A percentile compares a stretch with the other conserved stretches of the same genome.
These are phyloP conservation scores for Coprinellus aureogranulatus DNA, from an alignment of 768 basidiomycete species.

Conservation along the genomic window DNA sequence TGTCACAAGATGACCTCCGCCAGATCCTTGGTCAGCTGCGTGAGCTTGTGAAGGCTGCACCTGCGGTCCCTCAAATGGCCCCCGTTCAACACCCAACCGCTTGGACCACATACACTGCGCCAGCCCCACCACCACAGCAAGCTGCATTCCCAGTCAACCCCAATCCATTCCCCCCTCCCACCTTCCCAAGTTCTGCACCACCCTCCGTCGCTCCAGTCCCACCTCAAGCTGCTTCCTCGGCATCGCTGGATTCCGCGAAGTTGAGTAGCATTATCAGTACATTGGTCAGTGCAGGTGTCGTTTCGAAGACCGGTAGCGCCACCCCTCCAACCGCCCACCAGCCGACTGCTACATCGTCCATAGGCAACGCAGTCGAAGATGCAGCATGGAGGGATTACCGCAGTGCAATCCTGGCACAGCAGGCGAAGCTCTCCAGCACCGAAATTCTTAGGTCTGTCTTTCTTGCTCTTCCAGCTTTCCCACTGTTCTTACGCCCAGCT, in stretches of 20 bases:
- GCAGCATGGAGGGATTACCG: constrained; percentile 60
- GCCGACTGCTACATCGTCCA: background rate
- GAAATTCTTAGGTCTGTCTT: constrained; percentile 67
- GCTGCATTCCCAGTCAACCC: background rate
- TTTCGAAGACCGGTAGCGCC: constrained; percentile 35
- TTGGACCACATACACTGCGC: constrained; percentile 9
- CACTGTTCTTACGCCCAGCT: constrained; percentile 7
- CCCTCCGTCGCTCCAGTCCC: constrained; percentile 15
- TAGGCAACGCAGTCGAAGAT: constrained; percentile 18
- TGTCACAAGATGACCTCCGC: constrained; percentile 74
- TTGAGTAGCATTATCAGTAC: constrained; percentile 63
- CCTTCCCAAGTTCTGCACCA: constrained; percentile 2
- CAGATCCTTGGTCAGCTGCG: constrained; percentile 76
- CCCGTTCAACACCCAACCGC: constrained; percentile 8
- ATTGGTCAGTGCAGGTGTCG: constrained; percentile 77
- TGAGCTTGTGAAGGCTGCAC: constrained; percentile 49
- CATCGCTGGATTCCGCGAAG: constrained; percentile 35
- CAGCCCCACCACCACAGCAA: background rate
- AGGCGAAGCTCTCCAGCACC: constrained; percentile 60
- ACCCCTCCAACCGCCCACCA: background rate
- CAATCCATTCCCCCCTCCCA: background rate
- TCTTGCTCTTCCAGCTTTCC: background rate
- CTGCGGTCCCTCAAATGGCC: constrained; percentile 34
- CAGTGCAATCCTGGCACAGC: constrained; percentile 54
- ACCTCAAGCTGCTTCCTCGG: constrained; percentile 23